These are phyloP conservation scores for Aegilops tauschii DNA, from an alignment of 176 grass and related monocot species.

Conservation along the genomic window DNA sequence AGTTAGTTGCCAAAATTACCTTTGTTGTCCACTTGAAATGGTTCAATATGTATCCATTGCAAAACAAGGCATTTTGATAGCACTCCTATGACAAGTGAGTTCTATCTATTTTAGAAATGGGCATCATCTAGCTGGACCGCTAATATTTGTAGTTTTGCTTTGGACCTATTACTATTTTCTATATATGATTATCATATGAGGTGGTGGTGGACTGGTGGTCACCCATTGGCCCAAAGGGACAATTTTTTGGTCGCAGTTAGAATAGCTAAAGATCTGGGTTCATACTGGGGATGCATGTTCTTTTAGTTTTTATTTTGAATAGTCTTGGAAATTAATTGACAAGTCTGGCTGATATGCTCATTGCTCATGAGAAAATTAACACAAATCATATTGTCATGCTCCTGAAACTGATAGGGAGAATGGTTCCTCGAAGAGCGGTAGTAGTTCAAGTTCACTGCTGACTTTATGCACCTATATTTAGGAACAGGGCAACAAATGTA, in stretches of 20 bases:
- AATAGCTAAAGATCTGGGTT: not conserved
- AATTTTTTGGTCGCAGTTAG: not conserved
- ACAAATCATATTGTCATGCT: no score
- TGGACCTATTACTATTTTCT: not conserved
- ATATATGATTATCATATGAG: not conserved
- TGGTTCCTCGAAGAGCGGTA: no score
- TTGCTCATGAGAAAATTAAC: not conserved
- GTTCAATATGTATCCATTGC: not conserved
- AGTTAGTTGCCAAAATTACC: not conserved
- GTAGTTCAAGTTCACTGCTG: no score
- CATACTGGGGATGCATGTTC: not conserved
- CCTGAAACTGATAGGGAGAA: no score
- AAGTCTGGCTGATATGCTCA: no score
- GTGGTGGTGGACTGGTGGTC: not conserved
- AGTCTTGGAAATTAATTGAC: not conserved
- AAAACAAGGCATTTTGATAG: not conserved
- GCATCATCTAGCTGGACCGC: not conserved
- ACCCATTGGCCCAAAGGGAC: not conserved
- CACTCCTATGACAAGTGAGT: not conserved
- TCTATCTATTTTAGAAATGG: not conserved
- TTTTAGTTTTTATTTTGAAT: not conserved
- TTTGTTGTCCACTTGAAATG: not conserved
- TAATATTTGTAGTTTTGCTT: not conserved
- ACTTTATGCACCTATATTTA: no score
- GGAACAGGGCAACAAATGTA: no score